Evolutionary conservation across 345 rosid genomes (phyloP), one percentile per base, ranked within the genome.

Genomic region (Euphorbia tirucalli): DNA sequence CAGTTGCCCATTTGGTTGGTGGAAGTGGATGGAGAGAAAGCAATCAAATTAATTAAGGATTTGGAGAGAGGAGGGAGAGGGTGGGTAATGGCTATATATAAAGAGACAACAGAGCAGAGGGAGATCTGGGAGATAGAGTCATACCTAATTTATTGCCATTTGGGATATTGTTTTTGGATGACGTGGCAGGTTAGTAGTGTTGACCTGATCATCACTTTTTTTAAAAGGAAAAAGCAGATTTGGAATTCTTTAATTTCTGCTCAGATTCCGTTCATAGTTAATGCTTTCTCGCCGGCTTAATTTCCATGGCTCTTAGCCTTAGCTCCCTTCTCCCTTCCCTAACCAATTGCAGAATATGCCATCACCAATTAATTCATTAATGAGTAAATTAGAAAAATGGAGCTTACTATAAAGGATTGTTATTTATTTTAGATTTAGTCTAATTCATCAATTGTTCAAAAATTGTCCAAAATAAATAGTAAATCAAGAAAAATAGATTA

Each of bases 1-100:
- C 88, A 86, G 61, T 88, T 88, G 7, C 92, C 90, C 92, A 88
- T 85, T 27, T 2, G 28, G 59, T 43, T n/a, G 58, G 57, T 1
- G 64, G 27, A 10, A n/a, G 24, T 60, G n/a, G 32, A 50, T 61
- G 11, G 1, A 2, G 28, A 65, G 71, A 44, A n/a, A n/a, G n/a
- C n/a, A n/a, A 44, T 8, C 49, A 44, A 44, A 44, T 13, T 69
- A 39, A 21, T 43, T 55, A 18, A 72, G 77, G 78, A 7, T 64
- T 55, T 55, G 72, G 21, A 24, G 30, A 8, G 66, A 49, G 66
- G 67, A 60, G 61, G 66, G 60, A 28, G 16, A 16, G 19, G 13
- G 1, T 41, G 7, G 6, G 14, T 1, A 13, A 13, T 46, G 52
- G 49, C 3, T 16, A 11, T 8, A 13, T 32, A 39, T 65, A 71